These are phyloP conservation scores for Trypanosoma rangeli DNA, from an alignment of 208 protist species.

Conservation along the genomic window DNA sequence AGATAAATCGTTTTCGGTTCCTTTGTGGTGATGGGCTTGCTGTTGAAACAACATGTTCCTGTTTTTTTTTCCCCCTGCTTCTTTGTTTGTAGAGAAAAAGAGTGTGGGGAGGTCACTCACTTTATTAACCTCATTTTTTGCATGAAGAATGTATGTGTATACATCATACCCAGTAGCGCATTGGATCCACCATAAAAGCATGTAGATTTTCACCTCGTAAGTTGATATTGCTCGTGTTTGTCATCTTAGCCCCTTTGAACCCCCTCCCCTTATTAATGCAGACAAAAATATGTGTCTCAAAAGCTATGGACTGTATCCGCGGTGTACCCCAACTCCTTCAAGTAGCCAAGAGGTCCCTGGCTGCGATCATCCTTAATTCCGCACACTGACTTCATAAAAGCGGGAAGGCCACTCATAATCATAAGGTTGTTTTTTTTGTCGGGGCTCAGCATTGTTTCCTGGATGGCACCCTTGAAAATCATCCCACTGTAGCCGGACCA, in stretches of 20 bases:
- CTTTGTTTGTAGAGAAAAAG: no score
- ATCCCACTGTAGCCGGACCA: constrained; percentile 86
- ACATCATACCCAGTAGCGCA: neutral
- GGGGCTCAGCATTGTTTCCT: constrained; percentile 80
- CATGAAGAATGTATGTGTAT: constrained; percentile 1
- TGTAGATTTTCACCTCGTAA: neutral
- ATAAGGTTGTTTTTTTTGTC: constrained; percentile 57
- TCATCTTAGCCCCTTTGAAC: neutral
- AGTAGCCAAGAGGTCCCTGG: constrained; percentile 69
- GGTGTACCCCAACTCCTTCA: constrained; percentile 76
- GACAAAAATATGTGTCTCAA: constrained; percentile 27
- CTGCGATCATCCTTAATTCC: constrained; percentile 79
- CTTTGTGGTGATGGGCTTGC: neutral
- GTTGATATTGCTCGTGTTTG: neutral
- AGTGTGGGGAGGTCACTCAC: neutral
- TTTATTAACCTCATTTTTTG: constrained; percentile 12
- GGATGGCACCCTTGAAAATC: constrained; percentile 76
- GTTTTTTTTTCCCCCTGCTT: neutral
- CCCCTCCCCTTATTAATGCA: neutral
- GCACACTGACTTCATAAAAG: constrained; percentile 85
- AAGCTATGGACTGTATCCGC: constrained; percentile 88
- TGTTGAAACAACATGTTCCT: neutral
- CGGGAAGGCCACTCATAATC: constrained; percentile 82
- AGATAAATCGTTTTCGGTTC: neutral
- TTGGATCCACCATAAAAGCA: neutral